phyloP scores from a whole-genome alignment of 2,329 filamentous ascomycete species.

The Talaromyces amestolkiae region DNA sequence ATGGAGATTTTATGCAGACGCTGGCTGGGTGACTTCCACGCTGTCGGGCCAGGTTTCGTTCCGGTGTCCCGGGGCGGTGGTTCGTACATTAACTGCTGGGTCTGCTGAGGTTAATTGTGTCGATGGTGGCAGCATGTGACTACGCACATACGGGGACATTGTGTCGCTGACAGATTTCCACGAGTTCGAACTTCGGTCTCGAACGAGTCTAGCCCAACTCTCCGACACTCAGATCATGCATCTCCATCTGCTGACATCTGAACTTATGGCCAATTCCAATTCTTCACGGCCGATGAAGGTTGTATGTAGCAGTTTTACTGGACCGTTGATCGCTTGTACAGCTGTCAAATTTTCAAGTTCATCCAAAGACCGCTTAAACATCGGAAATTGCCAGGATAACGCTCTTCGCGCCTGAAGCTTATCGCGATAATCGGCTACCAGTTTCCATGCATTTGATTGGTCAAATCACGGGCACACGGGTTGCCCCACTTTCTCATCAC shows the following conservation, averaged over 20 bases:
- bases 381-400: not conserved
- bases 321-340: too few species aligned
- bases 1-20: too few species aligned
- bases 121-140: too few species aligned
- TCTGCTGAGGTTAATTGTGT: not conserved
- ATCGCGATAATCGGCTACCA: not conserved
- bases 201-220: too few species aligned
- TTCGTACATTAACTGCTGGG: not conserved
- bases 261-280: not conserved
- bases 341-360: not conserved
- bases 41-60: not conserved
- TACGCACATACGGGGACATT: not conserved
- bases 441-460: not conserved
- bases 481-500: not conserved
- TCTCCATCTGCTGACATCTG: not conserved
- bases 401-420: not conserved
- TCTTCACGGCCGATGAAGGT: too few species aligned
- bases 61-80: not conserved
- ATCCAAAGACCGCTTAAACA: not conserved
- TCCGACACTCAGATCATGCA: not conserved
- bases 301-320: not conserved
- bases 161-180: not conserved
- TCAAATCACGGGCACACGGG: not conserved
- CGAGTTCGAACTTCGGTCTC: not conserved
- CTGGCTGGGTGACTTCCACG: not conserved